Evolutionary conservation across 345 rosid genomes (phyloP).

Genomic region (Murraya paniculata): DNA sequence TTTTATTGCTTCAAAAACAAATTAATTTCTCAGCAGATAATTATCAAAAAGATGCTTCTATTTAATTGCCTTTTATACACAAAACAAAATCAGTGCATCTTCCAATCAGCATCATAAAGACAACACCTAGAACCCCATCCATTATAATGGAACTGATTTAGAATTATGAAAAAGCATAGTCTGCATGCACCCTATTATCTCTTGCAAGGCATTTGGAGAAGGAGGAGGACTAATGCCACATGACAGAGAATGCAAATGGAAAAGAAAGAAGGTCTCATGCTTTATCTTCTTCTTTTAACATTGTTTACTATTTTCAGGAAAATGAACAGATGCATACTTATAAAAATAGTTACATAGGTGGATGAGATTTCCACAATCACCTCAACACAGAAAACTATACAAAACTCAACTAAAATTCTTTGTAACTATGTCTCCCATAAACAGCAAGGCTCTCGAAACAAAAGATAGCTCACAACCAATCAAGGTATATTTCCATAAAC

Average conservation of each 20-base stretch:
- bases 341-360: background rate
- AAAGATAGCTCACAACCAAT: background rate
- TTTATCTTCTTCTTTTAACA: background rate
- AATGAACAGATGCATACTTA: background rate
- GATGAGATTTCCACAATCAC: background rate
- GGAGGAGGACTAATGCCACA: background rate
- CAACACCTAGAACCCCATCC: background rate
- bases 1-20: slow-evolving; percentile 12
- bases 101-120: background rate
- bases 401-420: background rate
- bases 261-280: background rate
- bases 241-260: background rate
- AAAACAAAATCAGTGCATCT: background rate
- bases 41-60: background rate
- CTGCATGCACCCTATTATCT: background rate
- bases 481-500: background rate
- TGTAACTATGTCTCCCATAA: background rate
- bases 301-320: background rate
- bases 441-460: background rate
- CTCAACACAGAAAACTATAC: background rate
- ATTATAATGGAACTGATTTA: background rate
- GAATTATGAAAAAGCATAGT: background rate
- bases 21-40: slow-evolving; percentile 1
- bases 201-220: background rate
- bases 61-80: background rate